Evolutionary conservation across 2,329 filamentous ascomycete species (phyloP).

Genomic region (Colletotrichum zoysiae): DNA sequence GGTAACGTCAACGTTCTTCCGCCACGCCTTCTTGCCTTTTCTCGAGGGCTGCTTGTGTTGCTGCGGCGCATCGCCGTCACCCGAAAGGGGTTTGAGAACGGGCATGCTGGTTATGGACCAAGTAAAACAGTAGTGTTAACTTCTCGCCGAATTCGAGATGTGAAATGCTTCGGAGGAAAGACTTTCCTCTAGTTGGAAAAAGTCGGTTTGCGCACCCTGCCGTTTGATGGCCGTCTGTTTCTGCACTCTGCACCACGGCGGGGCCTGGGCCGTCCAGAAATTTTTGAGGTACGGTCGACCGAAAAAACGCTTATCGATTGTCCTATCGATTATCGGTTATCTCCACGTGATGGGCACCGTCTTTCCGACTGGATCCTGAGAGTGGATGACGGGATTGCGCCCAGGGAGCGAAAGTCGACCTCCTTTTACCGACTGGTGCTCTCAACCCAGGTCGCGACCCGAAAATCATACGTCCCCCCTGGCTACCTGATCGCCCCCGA

Average conservation of each 20-base stretch:
- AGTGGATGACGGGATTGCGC: slow-evolving; percentile 36
- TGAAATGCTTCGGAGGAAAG: no score
- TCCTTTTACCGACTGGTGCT: slow-evolving; percentile 35
- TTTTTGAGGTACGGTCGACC: slow-evolving; percentile 9
- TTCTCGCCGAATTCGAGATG: background rate
- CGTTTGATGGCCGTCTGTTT: slow-evolving; percentile 14
- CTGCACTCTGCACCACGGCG: slow-evolving; percentile 23
- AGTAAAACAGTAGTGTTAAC: background rate
- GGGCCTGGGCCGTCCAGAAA: slow-evolving; percentile 37
- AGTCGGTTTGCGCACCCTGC: slow-evolving; percentile 26
- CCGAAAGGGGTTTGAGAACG: slow-evolving; percentile 62
- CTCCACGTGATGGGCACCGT: slow-evolving; percentile 30
- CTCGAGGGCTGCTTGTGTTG: slow-evolving; percentile 90
- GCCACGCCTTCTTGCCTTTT: slow-evolving; percentile 99
- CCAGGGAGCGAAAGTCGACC: slow-evolving; percentile 27
- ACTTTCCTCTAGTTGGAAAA: slow-evolving; percentile 19
- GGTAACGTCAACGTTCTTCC: slow-evolving; percentile 96
- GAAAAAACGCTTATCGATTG: no score
- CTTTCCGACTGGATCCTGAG: slow-evolving; percentile 9
- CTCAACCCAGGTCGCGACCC: slow-evolving; percentile 32
- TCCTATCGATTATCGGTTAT: background rate
- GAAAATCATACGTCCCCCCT: slow-evolving; percentile 13
- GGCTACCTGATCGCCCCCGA: slow-evolving; percentile 27
- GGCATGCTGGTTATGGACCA: slow-evolving; percentile 58
- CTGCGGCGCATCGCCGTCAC: slow-evolving; percentile 73